Percentiles rank a stretch among this genome's conserved stretches.
Conservation (phyloP, 441 rosid genomes). For the Gossypium armourianum region DNA sequence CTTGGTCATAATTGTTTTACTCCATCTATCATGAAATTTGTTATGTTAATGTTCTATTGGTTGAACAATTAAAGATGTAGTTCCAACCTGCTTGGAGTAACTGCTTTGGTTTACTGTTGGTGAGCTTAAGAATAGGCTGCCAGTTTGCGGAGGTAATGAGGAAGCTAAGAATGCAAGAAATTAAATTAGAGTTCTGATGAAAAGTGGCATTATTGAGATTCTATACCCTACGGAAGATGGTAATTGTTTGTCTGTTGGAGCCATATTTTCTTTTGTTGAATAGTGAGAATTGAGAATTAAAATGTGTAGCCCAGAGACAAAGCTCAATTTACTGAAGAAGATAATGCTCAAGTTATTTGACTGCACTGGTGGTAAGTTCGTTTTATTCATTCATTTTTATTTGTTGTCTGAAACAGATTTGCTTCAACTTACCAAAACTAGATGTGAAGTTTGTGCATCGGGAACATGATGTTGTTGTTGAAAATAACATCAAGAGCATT, state of each 20-base stretch:
- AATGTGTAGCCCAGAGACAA: not conserved
- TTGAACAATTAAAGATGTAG: not conserved
- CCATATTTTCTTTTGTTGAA: not conserved
- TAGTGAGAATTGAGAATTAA: not conserved
- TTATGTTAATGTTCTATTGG: not conserved
- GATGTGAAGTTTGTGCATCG: constrained; percentile 65
- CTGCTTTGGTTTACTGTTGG: constrained; percentile 4
- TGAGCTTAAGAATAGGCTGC: not conserved
- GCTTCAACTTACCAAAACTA: constrained; percentile 66
- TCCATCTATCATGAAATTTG: not conserved
- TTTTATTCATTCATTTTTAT: constrained; percentile 1
- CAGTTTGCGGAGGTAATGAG: not conserved
- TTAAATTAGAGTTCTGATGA: not conserved
- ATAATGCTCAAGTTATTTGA: constrained; percentile 6
- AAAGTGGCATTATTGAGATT: not conserved
- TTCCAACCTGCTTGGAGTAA: not conserved
- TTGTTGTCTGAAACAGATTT: constrained; percentile 43
- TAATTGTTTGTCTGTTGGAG: not conserved
- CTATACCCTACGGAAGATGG: not conserved
- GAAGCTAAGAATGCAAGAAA: constrained; percentile 4
- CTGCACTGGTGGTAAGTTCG: not conserved
- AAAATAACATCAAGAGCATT: constrained; percentile 75
- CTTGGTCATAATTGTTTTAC: constrained; percentile 9
- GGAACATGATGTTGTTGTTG: constrained; percentile 52
- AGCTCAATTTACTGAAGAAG: not conserved